Evolutionary conservation across 2,329 filamentous ascomycete species (phyloP).

Genomic region (Beauveria bassiana): DNA sequence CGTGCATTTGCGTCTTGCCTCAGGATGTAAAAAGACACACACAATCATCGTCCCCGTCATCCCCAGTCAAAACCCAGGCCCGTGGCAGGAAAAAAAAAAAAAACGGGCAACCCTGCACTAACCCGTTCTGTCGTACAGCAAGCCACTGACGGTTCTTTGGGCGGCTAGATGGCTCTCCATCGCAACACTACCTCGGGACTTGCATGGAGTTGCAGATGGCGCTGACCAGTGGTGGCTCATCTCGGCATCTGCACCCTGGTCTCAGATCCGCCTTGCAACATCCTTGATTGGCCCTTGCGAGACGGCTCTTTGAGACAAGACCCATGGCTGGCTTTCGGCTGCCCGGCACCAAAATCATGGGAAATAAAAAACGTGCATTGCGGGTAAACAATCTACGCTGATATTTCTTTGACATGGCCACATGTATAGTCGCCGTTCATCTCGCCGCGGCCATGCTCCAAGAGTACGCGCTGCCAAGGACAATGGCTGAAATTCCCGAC

Average conservation of each 20-base stretch:
- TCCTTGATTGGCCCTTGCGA: neutral
- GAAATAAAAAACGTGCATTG: neutral
- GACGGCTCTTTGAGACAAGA: neutral
- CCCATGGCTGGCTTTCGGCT: neutral
- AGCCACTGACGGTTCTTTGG: neutral
- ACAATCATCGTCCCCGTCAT: no score
- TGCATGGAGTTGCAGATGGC: neutral
- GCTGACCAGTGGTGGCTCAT: neutral
- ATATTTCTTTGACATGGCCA: neutral
- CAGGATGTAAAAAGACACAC: no score
- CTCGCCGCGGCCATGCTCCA: neutral
- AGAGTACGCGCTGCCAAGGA: slow-evolving; percentile 8
- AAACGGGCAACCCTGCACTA: neutral
- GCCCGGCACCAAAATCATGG: neutral
- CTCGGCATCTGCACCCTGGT: neutral
- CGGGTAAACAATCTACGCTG: neutral
- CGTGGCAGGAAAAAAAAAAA: neutral
- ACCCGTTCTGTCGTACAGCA: neutral
- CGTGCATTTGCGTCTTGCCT: no score
- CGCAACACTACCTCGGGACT: neutral
- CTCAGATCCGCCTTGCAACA: neutral
- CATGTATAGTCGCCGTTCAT: neutral
- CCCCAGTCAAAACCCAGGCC: neutral
- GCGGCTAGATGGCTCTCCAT: neutral
- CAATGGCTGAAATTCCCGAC: neutral